These are phyloP conservation scores for Phalaenopsis hybrid DNA, from an alignment of 116 monocot species.

Conservation along the genomic window DNA sequence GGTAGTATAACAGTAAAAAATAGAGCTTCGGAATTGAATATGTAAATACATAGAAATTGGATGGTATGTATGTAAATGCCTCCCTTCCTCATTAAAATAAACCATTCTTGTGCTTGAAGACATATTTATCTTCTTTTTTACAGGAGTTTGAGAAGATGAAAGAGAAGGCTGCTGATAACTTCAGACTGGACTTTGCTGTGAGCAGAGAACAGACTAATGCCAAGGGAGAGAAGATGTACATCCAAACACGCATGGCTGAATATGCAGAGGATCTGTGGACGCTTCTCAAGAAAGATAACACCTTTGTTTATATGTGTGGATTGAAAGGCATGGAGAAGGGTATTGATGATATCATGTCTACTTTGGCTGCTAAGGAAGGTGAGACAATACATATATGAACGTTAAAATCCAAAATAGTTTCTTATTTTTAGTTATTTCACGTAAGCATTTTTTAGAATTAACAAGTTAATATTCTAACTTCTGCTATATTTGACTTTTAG, in stretches of 20 bases:
- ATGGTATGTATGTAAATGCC: no score
- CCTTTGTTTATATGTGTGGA: conserved; percentile 95
- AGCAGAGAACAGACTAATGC: conserved; percentile 90
- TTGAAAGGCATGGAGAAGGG: conserved; percentile 99
- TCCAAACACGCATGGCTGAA: conserved; percentile 96
- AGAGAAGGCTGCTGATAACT: conserved; percentile 72
- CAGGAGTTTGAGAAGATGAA: conserved; percentile 99
- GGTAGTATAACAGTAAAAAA: no score
- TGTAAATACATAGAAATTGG: no score
- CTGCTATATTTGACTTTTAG: no score
- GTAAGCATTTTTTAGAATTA: no score
- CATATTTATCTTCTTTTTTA: neutral
- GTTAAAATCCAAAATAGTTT: no score
- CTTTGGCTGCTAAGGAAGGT: conserved; percentile 82
- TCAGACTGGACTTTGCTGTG: conserved; percentile 82
- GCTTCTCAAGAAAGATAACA: conserved; percentile 93
- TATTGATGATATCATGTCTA: conserved; percentile 87
- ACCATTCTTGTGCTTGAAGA: neutral
- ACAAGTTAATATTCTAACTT: no score
- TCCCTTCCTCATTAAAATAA: neutral
- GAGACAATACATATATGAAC: conserved; percentile 13
- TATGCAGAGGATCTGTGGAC: conserved; percentile 84
- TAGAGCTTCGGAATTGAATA: no score
- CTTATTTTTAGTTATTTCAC: no score
- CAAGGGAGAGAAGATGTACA: conserved; percentile 96